These are phyloP conservation scores for Hyparrhenia diplandra DNA, from an alignment of 176 grass and related monocot genomes.

Conservation along the genomic window DNA sequence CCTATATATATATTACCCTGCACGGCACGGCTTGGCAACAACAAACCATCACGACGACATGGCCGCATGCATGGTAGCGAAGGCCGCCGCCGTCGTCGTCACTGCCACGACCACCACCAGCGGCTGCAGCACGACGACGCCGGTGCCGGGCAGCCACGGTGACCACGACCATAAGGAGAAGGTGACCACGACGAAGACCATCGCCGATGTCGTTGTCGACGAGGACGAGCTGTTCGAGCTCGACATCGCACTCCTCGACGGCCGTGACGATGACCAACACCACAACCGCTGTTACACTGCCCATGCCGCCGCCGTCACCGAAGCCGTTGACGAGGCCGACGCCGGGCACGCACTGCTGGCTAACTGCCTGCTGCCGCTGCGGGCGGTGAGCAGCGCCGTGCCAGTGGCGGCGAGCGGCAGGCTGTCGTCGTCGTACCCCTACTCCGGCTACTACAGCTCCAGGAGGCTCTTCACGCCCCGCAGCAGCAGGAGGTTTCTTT, in stretches of 20 bases:
- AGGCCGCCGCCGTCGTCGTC: neutral
- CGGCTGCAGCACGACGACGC: neutral
- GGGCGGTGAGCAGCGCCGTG: constrained; percentile 51
- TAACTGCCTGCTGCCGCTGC: constrained; percentile 62
- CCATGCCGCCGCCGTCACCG: too few relatives aligned
- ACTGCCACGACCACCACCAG: neutral
- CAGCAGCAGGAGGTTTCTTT: constrained; percentile 3
- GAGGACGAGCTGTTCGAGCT: constrained; percentile 77
- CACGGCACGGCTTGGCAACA: neutral
- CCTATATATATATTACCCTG: constrained; percentile 10
- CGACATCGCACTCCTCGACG: constrained; percentile 32
- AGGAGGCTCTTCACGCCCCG: neutral
- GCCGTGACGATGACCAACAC: neutral
- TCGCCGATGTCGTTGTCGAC: neutral
- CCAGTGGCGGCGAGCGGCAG: constrained; percentile 29
- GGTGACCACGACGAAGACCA: neutral
- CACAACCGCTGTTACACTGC: fast-evolving
- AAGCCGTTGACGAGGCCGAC: neutral
- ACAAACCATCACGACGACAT: neutral
- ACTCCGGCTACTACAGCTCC: neutral
- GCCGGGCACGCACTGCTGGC: constrained; percentile 31
- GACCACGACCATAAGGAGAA: neutral
- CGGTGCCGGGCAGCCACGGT: neutral
- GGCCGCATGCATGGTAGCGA: neutral
- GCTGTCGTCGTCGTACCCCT: neutral